Conservation (phyloP, 2,329 filamentous ascomycete species). For the Exophiala aquamarina region DNA sequence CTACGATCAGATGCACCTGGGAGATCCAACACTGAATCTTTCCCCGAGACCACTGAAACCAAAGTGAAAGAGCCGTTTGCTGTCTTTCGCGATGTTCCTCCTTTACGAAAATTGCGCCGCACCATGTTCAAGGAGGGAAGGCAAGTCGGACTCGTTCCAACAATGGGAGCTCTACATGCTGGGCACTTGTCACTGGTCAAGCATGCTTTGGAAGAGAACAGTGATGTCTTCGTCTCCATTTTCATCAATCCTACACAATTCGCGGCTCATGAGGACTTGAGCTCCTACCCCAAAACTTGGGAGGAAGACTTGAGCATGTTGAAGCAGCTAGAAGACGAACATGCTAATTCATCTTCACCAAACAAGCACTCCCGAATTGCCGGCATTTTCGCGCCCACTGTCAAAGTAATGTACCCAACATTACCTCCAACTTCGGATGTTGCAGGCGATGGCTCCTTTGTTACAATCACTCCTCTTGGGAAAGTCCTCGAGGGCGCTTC, state of each 20-base stretch:
- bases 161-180: slow-evolving; percentile 95
- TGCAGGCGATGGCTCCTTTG: slow-evolving; percentile 79
- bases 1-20: too few species aligned
- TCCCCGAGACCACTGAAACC: too few species aligned
- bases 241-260: slow-evolving; percentile 98
- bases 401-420: slow-evolving; percentile 82
- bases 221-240: slow-evolving; percentile 84
- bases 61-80: slow-evolving; percentile 48
- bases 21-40: too few species aligned
- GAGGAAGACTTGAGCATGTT: slow-evolving; percentile 70
- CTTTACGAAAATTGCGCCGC: slow-evolving; percentile 68
- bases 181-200: slow-evolving; percentile 87
- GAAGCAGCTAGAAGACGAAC: slow-evolving; percentile 49
- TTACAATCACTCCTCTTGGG: slow-evolving; percentile 83
- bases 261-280: slow-evolving; percentile 81
- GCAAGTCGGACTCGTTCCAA: slow-evolving; percentile 85
- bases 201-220: slow-evolving; percentile 78
- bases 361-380: slow-evolving; percentile 65
- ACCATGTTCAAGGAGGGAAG: slow-evolving; percentile 66
- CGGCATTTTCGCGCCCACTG: slow-evolving; percentile 83
- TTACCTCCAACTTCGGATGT: slow-evolving; percentile 71
- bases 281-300: slow-evolving; percentile 89
- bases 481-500: slow-evolving; percentile 80
- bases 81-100: slow-evolving; percentile 73
- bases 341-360: slow-evolving; percentile 8